These are phyloP conservation scores for Phalaenopsis aphrodite DNA, from an alignment of 106 monocot genomes.

Conservation along the genomic window DNA sequence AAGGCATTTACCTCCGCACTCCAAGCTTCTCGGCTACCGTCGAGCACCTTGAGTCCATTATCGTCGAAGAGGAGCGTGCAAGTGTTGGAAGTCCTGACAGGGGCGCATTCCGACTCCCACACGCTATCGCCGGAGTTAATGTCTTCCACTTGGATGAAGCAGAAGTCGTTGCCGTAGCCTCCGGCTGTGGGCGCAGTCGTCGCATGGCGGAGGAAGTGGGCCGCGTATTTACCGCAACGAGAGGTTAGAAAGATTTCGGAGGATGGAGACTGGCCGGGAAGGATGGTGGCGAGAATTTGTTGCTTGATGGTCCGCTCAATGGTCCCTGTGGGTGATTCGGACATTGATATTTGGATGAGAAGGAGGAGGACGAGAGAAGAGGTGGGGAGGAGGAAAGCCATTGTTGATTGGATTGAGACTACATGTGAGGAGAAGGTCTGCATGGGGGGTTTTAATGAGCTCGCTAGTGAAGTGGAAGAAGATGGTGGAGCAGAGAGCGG, in stretches of 20 bases:
- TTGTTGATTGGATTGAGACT: no score
- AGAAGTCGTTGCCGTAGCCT: slow-evolving; percentile 70
- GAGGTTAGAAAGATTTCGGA: slow-evolving; percentile 38
- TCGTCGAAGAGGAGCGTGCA: slow-evolving; percentile 55
- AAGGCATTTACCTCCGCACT: slow-evolving; percentile 1
- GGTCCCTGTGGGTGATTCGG: slow-evolving; percentile 10
- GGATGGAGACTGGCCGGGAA: slow-evolving; percentile 24
- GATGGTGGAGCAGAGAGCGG: no score
- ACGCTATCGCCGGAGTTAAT: slow-evolving; percentile 16
- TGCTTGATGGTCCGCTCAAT: slow-evolving; percentile 32
- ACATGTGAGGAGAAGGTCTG: no score
- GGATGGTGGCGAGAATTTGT: slow-evolving; percentile 31
- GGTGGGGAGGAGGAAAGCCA: no score
- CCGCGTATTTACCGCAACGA: slow-evolving; percentile 39
- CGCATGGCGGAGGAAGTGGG: slow-evolving; percentile 21
- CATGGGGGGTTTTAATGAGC: no score
- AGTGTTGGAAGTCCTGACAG: slow-evolving; percentile 45
- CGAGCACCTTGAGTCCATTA: slow-evolving; percentile 62
- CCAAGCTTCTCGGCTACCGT: slow-evolving; percentile 44
- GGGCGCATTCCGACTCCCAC: slow-evolving; percentile 81
- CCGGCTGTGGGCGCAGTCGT: slow-evolving; percentile 15
- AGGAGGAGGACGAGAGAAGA: no score
- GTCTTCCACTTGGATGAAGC: slow-evolving; percentile 55
- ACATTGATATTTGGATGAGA: no score
- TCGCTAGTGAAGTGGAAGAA: no score